Base-by-base conservation (phyloP, 108 stramenopile genomes). In the Discostella stelligeroides region DNA sequence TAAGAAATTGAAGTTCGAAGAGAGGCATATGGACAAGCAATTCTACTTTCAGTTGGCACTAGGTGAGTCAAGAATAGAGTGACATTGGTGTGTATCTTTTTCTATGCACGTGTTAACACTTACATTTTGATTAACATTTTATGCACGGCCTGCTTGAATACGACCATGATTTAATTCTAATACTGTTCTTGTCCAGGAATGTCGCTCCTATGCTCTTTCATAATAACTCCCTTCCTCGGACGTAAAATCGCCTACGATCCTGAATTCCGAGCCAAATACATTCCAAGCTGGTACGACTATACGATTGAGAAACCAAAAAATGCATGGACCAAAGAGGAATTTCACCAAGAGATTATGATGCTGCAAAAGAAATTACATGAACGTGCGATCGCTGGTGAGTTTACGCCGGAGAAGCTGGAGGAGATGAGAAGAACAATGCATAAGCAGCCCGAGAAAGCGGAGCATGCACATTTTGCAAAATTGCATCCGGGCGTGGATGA, bases 271-370 rank as follows among this genome's bases (percentile, higher is more conserved):
- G 48, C 83, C 12, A 87, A 85, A 46, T 93, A 84, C 59, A 70
- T 93, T 56, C 92, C 92, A 14, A 72, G 60, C 20, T 94, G 88
- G 88, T 94, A 91, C 61, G 90, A 94, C 60, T 94, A 84, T 45
- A 85, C 87, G 1, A 70, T 94, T 7, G 77, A 86, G 42, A 83
- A 82, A 48, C 92, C 92, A 7, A 73, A 81, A 20, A 82, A 73
- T 37, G 86, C 84, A 1, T 90, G 87, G 92, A 90, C 92, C 4
- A 66, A 86, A 50, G 67, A 85, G 38, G 92, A 94, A 34, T 60
- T 94, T 2, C 90, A 91, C 27, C 84, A 87, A 15, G 88, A 91
- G 57, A 80, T 91, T 41, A 73, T 88, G 25, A 46, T 75, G 37
- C 60, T 87, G 3, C 83, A 90, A 49, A 63, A 59, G n/a, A 63